Percentiles rank a stretch among this genome's conserved stretches.
Evolutionary conservation across 225 moss, liverwort and hornwort species (phyloP).

Genomic region (Thuidium tamariscinum): DNA sequence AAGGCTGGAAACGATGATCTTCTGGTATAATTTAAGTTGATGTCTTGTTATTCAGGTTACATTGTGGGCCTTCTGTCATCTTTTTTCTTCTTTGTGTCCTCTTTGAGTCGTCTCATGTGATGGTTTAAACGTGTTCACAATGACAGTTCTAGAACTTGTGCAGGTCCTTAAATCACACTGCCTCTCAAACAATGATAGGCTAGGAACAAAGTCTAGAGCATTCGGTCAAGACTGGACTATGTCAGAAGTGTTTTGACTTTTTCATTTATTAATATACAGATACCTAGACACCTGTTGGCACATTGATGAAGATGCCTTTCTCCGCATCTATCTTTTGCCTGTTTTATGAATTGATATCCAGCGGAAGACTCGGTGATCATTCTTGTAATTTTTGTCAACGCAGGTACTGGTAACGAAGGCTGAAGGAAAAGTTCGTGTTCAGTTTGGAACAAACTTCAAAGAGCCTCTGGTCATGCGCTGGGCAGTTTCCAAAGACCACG

Average conservation of each 20-base stretch:
- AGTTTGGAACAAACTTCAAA: conserved; percentile 65
- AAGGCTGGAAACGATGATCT: conserved; percentile 68
- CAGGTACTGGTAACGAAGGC: conserved; percentile 73
- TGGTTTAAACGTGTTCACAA: not conserved
- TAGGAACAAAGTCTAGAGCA: not conserved
- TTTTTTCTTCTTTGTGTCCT: not conserved
- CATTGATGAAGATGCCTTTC: not conserved
- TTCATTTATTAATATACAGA: not conserved
- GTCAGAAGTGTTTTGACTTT: not conserved
- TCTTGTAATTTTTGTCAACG: not conserved
- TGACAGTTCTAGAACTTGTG: not conserved
- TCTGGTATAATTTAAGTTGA: conserved; percentile 31
- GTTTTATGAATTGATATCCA: not conserved
- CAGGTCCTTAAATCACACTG: not conserved
- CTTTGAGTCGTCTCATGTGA: not conserved
- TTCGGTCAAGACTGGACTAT: not conserved
- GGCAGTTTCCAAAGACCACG: conserved; percentile 70
- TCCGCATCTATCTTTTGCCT: not conserved
- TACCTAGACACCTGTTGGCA: not conserved
- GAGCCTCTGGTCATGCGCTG: conserved; percentile 58
- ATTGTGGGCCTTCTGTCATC: not conserved
- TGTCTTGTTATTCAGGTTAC: not conserved
- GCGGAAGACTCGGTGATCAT: not conserved
- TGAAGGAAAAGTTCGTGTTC: conserved; percentile 46
- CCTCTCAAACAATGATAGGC: not conserved